Base-by-base conservation (phyloP, 176 grass and related monocot species). In the Eragrostis curvula region DNA sequence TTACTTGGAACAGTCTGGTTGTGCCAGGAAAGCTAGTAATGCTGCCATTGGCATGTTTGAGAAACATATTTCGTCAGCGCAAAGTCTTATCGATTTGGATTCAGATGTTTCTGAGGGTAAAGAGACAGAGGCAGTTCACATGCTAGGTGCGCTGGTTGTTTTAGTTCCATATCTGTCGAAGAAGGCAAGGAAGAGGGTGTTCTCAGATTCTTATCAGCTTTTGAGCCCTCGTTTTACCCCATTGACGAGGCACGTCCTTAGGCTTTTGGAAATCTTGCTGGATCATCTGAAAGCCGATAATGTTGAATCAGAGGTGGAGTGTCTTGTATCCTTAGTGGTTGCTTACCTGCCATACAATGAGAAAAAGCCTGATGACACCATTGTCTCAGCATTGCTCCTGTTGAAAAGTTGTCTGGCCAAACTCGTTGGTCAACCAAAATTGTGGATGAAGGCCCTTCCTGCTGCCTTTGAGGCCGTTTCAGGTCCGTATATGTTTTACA, bases 341-440 rank as follows among this genome's bases (percentile, higher is more conserved):
- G 74, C 75, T 42, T 98, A 93, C 80, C 40, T 95, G 32, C 71
- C 88, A 82, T 95, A 86, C 12, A 81, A 81, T 52, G 75, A 95
- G 68, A 95, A 89, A 84, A 95, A 91, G 71, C 86, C 86, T 66
- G 80, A 77, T 28, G 96, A 98, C 85, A 93, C 90, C 49, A 85
- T 89, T 60, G 75, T 91, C 13, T 50, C 65, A 82, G 86, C 84
- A 79, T 88, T 91, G 57, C 80, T 86, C 65, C 71, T 91, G 56
- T 74, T 93, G 71, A 93, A 66, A 82, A 89, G 50, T 86, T 93
- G 89, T 73, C 86, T 98, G 73, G 86, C 53, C 36, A 93, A 91
- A 75, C 71, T 98, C 48, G 52, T 52, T 71, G 49, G 71, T 80
- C 83, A 53, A 29, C 72, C 86, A 24, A 81, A 73, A 69, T 75